These are phyloP conservation scores for Metschnikowia baotianmanensis DNA, from an alignment of 805 yeast species.

Conservation along the genomic window DNA sequence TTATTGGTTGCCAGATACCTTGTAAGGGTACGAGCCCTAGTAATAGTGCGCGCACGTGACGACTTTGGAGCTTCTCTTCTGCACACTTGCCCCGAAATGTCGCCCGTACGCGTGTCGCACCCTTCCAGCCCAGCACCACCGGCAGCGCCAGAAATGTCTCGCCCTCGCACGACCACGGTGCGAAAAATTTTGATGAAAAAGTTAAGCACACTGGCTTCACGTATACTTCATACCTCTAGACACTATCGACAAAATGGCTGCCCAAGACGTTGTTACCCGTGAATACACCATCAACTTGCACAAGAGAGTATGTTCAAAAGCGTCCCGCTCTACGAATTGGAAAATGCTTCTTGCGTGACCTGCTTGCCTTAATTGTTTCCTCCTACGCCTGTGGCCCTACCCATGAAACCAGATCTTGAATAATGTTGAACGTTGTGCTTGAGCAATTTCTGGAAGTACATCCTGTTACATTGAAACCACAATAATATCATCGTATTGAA, in stretches of 20 bases:
- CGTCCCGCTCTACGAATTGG: neutral
- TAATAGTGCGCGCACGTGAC: conserved; percentile 2
- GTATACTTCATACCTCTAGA: conserved; percentile 12
- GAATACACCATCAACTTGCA: conserved; percentile 99
- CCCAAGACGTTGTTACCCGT: conserved; percentile 99
- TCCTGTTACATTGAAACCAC: too few relatives aligned
- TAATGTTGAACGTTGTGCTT: too few relatives aligned
- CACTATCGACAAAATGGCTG: conserved; percentile 59
- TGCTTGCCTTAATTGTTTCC: neutral
- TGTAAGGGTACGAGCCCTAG: conserved; percentile 6
- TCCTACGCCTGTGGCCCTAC: neutral
- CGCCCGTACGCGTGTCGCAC: neutral
- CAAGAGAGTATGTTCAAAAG: conserved; percentile 84
- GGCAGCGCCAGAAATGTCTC: conserved; percentile 2
- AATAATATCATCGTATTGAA: too few relatives aligned
- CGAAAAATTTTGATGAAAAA: conserved; percentile 21
- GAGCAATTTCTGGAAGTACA: too few relatives aligned
- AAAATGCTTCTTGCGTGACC: neutral
- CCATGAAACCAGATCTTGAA: too few relatives aligned
- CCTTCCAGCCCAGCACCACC: neutral
- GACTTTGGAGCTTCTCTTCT: too few relatives aligned
- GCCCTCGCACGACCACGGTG: conserved; percentile 16
- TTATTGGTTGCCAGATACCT: too few relatives aligned
- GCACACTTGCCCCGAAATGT: too few relatives aligned
- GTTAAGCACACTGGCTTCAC: conserved; percentile 1